Percentiles rank a stretch among this genome's conserved stretches.
Conservation (phyloP, 805 yeast species). For the Candida stauntonica region DNA sequence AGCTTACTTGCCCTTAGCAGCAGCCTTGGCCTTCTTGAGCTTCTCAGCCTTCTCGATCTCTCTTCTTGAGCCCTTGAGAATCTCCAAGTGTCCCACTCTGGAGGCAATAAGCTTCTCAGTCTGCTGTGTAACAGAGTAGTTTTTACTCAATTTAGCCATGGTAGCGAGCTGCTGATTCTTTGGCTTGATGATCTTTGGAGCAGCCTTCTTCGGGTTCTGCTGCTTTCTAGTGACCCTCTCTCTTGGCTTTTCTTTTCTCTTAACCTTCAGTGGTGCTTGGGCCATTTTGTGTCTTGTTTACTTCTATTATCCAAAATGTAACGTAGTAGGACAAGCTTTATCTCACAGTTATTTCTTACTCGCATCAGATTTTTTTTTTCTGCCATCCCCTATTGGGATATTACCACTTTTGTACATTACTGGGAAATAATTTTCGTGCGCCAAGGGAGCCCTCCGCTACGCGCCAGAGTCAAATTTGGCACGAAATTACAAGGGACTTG, state of each 20-base stretch:
- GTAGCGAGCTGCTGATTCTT: conserved; percentile 51
- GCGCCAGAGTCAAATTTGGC: conserved; percentile 11
- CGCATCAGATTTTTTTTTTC: conserved; percentile 3
- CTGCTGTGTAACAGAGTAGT: conserved; percentile 42
- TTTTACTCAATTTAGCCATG: conserved; percentile 52
- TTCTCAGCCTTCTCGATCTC: conserved; percentile 63
- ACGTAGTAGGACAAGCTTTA: background rate
- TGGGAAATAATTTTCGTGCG: background rate
- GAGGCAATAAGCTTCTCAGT: conserved; percentile 87
- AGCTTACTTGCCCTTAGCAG: conserved; percentile 12
- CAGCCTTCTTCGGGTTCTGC: conserved; percentile 60
- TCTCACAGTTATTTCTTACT: background rate
- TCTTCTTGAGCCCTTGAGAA: conserved; percentile 87
- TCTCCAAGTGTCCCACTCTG: conserved; percentile 90
- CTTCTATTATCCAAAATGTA: background rate
- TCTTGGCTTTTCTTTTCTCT: conserved; percentile 33
- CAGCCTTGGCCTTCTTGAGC: conserved; percentile 31
- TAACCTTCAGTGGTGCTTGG: conserved; percentile 65
- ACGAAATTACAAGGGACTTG: background rate
- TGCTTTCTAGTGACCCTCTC: conserved; percentile 55
- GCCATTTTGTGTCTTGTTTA: conserved; percentile 47
- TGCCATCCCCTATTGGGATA: background rate
- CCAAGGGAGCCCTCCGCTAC: background rate
- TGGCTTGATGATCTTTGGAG: conserved; percentile 69
- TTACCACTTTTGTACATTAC: conserved; percentile 5